Conservation (phyloP, 441 rosid genomes). For the Brassica balearica region DNA sequence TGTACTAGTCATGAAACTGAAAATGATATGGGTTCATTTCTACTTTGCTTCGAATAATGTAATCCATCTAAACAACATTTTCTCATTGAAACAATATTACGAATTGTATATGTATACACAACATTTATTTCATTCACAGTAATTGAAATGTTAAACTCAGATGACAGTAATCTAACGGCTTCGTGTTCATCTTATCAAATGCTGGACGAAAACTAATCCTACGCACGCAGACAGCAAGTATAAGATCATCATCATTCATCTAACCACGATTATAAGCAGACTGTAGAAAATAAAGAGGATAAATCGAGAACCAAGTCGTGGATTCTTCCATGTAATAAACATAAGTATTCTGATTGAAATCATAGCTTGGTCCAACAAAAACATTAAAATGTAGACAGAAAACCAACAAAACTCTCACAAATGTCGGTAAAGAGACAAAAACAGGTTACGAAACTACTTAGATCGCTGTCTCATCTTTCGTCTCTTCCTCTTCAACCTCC, state of each 20-base stretch:
- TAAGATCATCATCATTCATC: neutral
- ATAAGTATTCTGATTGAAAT: neutral
- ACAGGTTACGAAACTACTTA: conserved; percentile 38
- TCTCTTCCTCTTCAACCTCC: conserved; percentile 56
- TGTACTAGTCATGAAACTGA: neutral
- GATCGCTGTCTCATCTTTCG: conserved; percentile 57
- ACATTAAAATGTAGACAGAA: neutral
- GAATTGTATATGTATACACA: neutral
- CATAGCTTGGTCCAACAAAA: neutral
- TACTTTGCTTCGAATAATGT: neutral
- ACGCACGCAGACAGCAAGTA: neutral
- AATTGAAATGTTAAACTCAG: neutral
- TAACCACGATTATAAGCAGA: neutral
- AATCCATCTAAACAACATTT: neutral
- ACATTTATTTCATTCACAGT: neutral
- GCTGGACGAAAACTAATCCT: neutral
- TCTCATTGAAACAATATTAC: neutral
- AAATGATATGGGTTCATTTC: neutral
- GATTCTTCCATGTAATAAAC: neutral
- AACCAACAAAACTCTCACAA: neutral
- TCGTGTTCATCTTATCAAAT: neutral
- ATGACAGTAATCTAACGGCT: neutral
- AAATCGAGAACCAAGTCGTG: neutral
- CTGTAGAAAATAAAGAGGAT: neutral
- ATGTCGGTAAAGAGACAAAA: neutral